Conservation (phyloP, 306 rosid species). For the Trifolium repens region DNA sequence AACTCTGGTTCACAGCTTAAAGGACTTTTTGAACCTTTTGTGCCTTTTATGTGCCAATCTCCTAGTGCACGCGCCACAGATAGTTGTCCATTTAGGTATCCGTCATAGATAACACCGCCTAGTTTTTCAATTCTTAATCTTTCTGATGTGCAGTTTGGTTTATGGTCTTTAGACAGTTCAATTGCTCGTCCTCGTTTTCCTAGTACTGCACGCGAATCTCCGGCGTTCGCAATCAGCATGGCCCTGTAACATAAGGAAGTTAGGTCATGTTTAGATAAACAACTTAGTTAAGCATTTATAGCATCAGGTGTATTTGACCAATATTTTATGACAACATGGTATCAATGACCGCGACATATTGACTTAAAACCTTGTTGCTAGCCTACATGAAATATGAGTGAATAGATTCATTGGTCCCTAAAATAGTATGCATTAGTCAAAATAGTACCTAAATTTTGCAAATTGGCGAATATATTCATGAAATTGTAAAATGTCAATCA, state of each 20-base stretch:
- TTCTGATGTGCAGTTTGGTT: slow-evolving; percentile 74
- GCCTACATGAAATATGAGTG: neutral
- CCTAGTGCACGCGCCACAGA: slow-evolving; percentile 78
- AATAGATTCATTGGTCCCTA: no score
- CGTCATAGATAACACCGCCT: slow-evolving; percentile 73
- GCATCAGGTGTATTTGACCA: neutral
- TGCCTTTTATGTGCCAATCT: slow-evolving; percentile 78
- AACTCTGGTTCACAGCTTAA: slow-evolving; percentile 69
- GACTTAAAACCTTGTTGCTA: neutral
- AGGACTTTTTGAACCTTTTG: slow-evolving; percentile 66
- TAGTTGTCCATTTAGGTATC: slow-evolving; percentile 73
- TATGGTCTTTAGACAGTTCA: slow-evolving; percentile 75
- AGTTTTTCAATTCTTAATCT: slow-evolving; percentile 74
- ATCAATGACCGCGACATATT: neutral
- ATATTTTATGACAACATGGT: neutral
- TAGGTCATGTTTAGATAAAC: neutral
- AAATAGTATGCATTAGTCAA: no score
- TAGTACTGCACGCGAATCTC: slow-evolving; percentile 75
- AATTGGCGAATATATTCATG: no score
- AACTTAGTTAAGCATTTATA: neutral
- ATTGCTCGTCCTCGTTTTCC: slow-evolving; percentile 69
- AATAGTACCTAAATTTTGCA: no score
- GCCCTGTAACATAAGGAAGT: slow-evolving; percentile 45
- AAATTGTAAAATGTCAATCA: no score
- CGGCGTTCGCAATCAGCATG: slow-evolving; percentile 66